These are phyloP conservation scores for Aspergillus indologenus DNA, from an alignment of 495 filamentous ascomycete species.

Conservation along the genomic window DNA sequence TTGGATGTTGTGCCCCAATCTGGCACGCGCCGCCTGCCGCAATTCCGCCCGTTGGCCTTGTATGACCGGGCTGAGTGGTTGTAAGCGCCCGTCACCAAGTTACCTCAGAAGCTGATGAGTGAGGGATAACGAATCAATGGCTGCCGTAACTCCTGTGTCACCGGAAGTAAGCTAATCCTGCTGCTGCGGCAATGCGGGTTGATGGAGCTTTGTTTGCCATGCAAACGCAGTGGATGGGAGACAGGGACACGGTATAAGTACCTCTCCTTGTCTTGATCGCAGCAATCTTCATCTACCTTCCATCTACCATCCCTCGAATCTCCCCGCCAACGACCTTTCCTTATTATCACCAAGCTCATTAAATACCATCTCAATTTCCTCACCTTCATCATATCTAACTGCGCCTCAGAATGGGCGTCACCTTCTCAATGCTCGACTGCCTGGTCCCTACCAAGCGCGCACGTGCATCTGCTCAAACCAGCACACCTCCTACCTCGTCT, in stretches of 20 bases:
- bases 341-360: neutral
- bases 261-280: neutral
- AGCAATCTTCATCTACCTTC: no score
- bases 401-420: constrained; percentile 1
- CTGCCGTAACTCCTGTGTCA: neutral
- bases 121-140: neutral
- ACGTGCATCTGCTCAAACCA: neutral
- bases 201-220: no score
- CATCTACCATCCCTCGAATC: neutral
- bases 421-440: constrained; percentile 6
- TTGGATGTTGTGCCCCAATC: neutral
- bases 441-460: neutral
- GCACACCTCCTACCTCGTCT: neutral
- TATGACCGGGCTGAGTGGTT: neutral
- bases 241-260: neutral
- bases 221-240: no score
- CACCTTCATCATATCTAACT: neutral
- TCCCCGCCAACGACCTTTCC: neutral
- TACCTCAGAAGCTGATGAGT: neutral
- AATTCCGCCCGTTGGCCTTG: neutral
- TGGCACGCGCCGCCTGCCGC: neutral
- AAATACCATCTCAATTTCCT: neutral
- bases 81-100: neutral
- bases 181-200: neutral
- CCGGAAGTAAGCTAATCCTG: neutral